phyloP scores from a whole-genome alignment of 1,139 yeast species.

The Debaryomycetaceae sp. region DNA sequence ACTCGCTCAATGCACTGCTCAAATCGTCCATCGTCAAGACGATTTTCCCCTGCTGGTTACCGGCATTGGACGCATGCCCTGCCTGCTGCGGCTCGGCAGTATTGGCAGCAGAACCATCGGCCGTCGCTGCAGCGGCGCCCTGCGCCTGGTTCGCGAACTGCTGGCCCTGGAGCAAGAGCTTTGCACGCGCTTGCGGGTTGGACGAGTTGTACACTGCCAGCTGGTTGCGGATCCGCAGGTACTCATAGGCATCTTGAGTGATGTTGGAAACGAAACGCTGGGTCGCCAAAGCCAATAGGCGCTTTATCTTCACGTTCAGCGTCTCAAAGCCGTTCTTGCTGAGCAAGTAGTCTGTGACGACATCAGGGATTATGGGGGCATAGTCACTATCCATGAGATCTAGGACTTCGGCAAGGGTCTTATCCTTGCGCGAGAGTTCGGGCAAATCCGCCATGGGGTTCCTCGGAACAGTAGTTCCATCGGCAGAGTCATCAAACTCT shows the following conservation, averaged over 20 bases:
- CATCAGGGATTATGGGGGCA: conserved; percentile 95
- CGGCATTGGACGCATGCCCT: conserved; percentile 31
- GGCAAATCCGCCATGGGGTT: conserved; percentile 41
- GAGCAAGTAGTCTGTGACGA: conserved; percentile 90
- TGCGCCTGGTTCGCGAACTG: conserved; percentile 40
- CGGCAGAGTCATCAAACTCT: background rate
- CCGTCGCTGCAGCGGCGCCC: conserved; percentile 26
- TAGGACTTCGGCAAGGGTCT: conserved; percentile 74
- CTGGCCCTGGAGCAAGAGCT: conserved; percentile 64
- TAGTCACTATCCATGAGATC: conserved; percentile 81
- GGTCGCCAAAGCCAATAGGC: conserved; percentile 86
- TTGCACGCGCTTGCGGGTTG: conserved; percentile 80
- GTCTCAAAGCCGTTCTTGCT: conserved; percentile 84
- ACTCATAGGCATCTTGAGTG: conserved; percentile 95
- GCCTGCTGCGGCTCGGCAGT: conserved; percentile 22
- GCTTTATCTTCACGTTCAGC: conserved; percentile 66
- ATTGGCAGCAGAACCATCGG: conserved; percentile 29
- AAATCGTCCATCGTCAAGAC: conserved; percentile 83
- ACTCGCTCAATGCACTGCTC: conserved; percentile 80
- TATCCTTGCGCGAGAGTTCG: conserved; percentile 71
- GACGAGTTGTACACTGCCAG: conserved; percentile 74
- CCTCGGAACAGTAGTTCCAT: conserved; percentile 2
- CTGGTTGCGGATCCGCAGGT: conserved; percentile 78
- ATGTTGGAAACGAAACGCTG: conserved; percentile 91
- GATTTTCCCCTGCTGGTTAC: conserved; percentile 60